Evolutionary conservation across 345 rosid species (phyloP), one percentile per base, ranked within the genome.

Genomic region (Jatropha curcas): DNA sequence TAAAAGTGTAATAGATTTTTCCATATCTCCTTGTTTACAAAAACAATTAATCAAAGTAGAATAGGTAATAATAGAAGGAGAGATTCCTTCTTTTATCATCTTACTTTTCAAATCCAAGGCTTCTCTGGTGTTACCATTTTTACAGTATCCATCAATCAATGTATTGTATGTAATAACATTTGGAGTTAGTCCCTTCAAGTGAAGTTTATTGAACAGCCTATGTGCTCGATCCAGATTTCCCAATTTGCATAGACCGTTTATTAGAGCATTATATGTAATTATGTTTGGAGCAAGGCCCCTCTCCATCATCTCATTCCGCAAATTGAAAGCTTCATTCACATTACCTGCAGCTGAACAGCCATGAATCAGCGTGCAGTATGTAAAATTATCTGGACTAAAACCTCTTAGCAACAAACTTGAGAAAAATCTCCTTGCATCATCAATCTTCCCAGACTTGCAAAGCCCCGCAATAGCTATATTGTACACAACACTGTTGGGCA

Each of bases 391-490:
- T 43, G 89, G 90, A 59, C 22, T 70, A 80, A 91, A 91, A 61
- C 84, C 86, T 55, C 60, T 63, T 2, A 30, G 81, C 60, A 82
- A 58, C 83, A 91, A 80, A 51, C 73, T 79, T 6, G 84, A 82
- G 76, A 91, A 85, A 39, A 85, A 73, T n/a, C 76, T 86, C 69
- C 75, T 82, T 34, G 94, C 92, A 58, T 84, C 87, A 59, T 77
- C 80, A 72, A 88, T 64, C 79, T 85, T 88, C 51, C 89, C 88
- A 65, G 92, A 86, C 82, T 83, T 89, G 79, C 92, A 89, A 39
- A 91, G 79, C 60, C 92, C 94, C n/a, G 86, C 81, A 24, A 91
- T 77, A 50, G 88, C 89, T 75, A 91, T 81, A 75, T 89, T 89
- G 79, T 89, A 86, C 60, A 89, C 82, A 71, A 91, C 82, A 64